Percentiles rank a stretch among this genome's conserved stretches.
Conservation (phyloP, 345 rosid genomes). For the Carallia brachiata region DNA sequence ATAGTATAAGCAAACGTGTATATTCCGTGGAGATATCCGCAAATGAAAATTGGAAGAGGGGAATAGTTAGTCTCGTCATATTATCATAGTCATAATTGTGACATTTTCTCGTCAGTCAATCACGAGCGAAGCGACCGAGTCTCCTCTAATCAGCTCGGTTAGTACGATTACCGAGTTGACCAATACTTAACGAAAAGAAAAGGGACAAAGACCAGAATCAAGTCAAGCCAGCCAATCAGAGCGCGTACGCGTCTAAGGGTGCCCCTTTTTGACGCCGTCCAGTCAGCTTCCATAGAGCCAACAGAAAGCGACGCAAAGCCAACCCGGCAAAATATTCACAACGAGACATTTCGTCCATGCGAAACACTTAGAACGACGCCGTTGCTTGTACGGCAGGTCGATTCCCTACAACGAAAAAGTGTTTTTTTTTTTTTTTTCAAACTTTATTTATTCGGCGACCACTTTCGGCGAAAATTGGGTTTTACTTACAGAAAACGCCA, state of each 20-base stretch:
- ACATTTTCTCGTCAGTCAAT: too few relatives aligned
- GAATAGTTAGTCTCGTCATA: too few relatives aligned
- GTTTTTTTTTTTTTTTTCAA: too few relatives aligned
- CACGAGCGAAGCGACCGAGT: background rate
- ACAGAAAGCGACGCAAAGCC: background rate
- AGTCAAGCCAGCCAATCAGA: background rate
- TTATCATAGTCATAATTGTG: too few relatives aligned
- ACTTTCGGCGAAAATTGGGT: slow-evolving; percentile 38
- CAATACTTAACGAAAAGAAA: background rate
- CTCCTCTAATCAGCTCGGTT: background rate
- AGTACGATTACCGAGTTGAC: background rate
- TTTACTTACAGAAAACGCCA: slow-evolving; percentile 35
- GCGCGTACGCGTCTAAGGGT: background rate
- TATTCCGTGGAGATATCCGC: too few relatives aligned
- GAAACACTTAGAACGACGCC: background rate
- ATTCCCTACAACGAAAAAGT: slow-evolving; percentile 18
- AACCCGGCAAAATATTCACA: background rate
- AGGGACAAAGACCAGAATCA: background rate
- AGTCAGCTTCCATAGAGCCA: background rate
- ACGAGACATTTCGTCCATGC: background rate
- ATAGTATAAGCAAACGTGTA: too few relatives aligned
- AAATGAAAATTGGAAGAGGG: too few relatives aligned
- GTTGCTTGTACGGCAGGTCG: slow-evolving; percentile 13
- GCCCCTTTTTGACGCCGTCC: slow-evolving; percentile 13
- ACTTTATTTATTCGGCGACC: slow-evolving; percentile 29